These are phyloP conservation scores for Emmonsia crescens DNA, from an alignment of 2,329 filamentous ascomycete genomes.

Conservation along the genomic window DNA sequence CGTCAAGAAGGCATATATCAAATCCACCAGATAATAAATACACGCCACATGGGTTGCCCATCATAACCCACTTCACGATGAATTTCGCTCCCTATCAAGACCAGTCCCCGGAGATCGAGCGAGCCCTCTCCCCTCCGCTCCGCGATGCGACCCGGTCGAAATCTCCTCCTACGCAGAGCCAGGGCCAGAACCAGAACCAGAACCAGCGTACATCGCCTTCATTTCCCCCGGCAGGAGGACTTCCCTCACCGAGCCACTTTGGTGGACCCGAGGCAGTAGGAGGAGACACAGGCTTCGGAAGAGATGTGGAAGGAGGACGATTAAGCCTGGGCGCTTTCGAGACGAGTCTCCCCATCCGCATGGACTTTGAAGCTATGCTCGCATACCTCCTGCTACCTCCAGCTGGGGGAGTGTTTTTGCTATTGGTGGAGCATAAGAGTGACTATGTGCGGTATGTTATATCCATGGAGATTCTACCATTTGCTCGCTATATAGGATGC, in stretches of 20 bases:
- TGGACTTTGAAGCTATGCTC: constrained; percentile 83
- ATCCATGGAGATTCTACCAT: neutral
- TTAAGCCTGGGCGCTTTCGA: constrained; percentile 70
- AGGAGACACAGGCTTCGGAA: constrained; percentile 20
- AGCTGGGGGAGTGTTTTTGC: constrained; percentile 68
- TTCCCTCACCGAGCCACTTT: constrained; percentile 32
- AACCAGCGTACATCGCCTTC: constrained; percentile 43
- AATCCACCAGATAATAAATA: neutral
- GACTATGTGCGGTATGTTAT: constrained; percentile 75
- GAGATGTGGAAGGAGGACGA: constrained; percentile 40
- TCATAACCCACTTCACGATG: constrained; percentile 41
- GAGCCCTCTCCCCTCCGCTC: constrained; percentile 65
- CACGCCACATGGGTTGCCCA: constrained; percentile 2
- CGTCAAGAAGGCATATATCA: neutral
- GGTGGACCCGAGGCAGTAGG: constrained; percentile 23
- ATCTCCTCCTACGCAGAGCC: constrained; percentile 38
- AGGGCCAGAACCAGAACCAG: constrained; percentile 12
- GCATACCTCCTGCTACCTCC: constrained; percentile 82
- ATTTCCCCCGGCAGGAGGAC: constrained; percentile 31
- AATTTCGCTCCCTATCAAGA: constrained; percentile 98
- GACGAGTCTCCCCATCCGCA: constrained; percentile 72
- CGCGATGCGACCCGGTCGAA: constrained; percentile 33
- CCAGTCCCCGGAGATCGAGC: constrained; percentile 71
- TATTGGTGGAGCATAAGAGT: constrained; percentile 85
- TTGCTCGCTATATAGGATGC: neutral